A percentile compares a stretch with the other conserved stretches of the same genome.
These are phyloP conservation scores for Coleophoma cylindrospora DNA, from an alignment of 2,329 filamentous ascomycete species.

Conservation along the genomic window DNA sequence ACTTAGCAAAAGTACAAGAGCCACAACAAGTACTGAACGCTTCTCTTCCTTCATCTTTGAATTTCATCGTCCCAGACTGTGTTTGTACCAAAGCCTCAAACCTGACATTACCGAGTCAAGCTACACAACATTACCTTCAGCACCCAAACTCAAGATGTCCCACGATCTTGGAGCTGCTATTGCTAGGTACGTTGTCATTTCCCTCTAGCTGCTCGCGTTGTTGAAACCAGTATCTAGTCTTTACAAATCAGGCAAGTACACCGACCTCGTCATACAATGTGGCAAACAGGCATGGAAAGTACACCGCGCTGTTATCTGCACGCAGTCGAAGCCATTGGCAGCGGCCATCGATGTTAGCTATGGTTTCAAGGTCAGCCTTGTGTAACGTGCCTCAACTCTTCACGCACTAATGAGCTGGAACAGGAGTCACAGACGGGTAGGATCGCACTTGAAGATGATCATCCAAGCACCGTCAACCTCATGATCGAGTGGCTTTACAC, in stretches of 20 bases:
- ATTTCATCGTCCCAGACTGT: no score
- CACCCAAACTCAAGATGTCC: no score
- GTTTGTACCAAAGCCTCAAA: no score
- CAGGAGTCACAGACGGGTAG: slow-evolving; percentile 7
- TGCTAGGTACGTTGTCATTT: no score
- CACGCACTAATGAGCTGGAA: not conserved
- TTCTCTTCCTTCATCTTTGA: no score
- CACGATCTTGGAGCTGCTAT: no score
- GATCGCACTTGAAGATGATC: slow-evolving; percentile 58
- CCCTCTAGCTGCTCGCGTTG: no score
- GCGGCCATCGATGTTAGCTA: slow-evolving; percentile 6
- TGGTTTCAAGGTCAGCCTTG: slow-evolving; percentile 6
- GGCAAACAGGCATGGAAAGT: slow-evolving; percentile 7
- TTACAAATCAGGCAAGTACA: slow-evolving; percentile 8
- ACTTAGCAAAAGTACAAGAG: no score
- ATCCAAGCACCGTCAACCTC: slow-evolving; percentile 66
- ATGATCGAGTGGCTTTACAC: slow-evolving; percentile 81
- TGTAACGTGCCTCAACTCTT: not conserved
- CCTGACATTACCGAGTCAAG: no score
- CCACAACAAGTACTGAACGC: no score
- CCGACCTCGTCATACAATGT: slow-evolving; percentile 15
- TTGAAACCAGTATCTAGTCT: not conserved
- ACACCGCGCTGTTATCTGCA: slow-evolving; percentile 13
- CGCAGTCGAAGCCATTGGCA: slow-evolving; percentile 15
- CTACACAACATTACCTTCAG: no score